Evolutionary conservation across 441 rosid genomes (phyloP).

Genomic region (Erodium chrysanthum): DNA sequence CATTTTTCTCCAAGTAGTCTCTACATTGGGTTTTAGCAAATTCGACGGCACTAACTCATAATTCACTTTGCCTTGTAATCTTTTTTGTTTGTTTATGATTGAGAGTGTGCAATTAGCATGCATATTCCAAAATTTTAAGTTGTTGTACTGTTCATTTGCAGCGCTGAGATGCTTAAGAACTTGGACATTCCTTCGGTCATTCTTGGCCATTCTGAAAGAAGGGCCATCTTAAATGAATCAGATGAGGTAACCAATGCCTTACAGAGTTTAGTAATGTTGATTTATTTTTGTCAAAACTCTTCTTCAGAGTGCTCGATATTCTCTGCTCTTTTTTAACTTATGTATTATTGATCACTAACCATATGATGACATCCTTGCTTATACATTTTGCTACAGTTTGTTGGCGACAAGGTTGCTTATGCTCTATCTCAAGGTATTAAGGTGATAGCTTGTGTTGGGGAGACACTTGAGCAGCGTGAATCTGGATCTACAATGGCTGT

Average conservation of each 20-base stretch:
- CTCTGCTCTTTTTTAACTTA: neutral
- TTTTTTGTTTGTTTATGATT: neutral
- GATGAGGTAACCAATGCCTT: slow-evolving; percentile 30
- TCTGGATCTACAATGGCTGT: slow-evolving; percentile 52
- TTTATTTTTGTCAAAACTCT: neutral
- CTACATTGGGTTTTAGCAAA: neutral
- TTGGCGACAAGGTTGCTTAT: slow-evolving; percentile 63
- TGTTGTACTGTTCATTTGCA: slow-evolving; percentile 18
- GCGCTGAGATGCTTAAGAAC: slow-evolving; percentile 63
- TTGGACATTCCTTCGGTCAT: slow-evolving; percentile 64
- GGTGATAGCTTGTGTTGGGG: slow-evolving; percentile 73
- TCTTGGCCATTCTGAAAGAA: slow-evolving; percentile 69
- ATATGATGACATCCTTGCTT: slow-evolving; percentile 10
- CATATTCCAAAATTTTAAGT: neutral
- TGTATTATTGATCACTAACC: neutral
- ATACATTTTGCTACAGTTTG: slow-evolving; percentile 34
- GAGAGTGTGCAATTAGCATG: neutral
- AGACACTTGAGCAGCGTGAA: slow-evolving; percentile 68
- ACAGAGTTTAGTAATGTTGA: neutral
- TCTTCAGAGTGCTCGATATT: neutral
- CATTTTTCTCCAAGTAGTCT: too few relatives aligned
- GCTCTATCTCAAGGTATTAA: slow-evolving; percentile 63
- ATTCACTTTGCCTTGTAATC: neutral
- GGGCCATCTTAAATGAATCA: slow-evolving; percentile 43
- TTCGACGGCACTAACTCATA: neutral